phyloP scores from a whole-genome alignment of 1,284 basidiomycete genomes.

The Amylostereum chailletii region DNA sequence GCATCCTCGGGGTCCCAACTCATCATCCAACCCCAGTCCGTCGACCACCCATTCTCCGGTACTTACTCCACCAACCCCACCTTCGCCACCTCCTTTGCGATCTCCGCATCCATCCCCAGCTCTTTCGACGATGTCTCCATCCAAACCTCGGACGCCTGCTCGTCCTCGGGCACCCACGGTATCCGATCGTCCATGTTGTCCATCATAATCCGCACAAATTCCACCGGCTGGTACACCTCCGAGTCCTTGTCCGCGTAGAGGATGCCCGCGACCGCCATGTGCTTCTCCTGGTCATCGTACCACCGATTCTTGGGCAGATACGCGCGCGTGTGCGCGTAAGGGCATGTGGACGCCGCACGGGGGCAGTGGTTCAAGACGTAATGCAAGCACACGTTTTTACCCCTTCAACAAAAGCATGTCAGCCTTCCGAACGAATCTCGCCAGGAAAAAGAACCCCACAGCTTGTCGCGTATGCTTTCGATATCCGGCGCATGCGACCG shows the following conservation, averaged over 20 bases:
- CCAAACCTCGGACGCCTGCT: not conserved
- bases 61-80: constrained; percentile 24
- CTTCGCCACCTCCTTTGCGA: constrained; percentile 16
- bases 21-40: too few relatives aligned
- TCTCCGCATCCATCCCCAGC: constrained; percentile 5
- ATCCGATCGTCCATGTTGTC: constrained; percentile 1
- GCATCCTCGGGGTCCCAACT: too few relatives aligned
- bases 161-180: constrained; percentile 3
- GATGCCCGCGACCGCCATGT: constrained; percentile 2
- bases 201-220: constrained; percentile 1
- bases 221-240: not conserved
- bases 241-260: not conserved
- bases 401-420: constrained; percentile 13
- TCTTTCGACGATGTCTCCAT: not conserved
- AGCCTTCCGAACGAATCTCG: not conserved
- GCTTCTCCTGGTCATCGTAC: constrained; percentile 19
- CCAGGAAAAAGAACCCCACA: constrained; percentile 25
- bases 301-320: constrained; percentile 22
- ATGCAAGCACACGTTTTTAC: constrained; percentile 30
- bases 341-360: constrained; percentile 22
- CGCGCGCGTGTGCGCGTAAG: constrained; percentile 26
- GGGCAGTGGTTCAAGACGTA: constrained; percentile 27
- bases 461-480: constrained; percentile 39
- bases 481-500: constrained; percentile 44
- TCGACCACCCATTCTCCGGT: too few relatives aligned